Percentiles rank a stretch among this genome's conserved stretches.
Conservation (phyloP, 257 asterid species). For the Cinchona pubescens region DNA sequence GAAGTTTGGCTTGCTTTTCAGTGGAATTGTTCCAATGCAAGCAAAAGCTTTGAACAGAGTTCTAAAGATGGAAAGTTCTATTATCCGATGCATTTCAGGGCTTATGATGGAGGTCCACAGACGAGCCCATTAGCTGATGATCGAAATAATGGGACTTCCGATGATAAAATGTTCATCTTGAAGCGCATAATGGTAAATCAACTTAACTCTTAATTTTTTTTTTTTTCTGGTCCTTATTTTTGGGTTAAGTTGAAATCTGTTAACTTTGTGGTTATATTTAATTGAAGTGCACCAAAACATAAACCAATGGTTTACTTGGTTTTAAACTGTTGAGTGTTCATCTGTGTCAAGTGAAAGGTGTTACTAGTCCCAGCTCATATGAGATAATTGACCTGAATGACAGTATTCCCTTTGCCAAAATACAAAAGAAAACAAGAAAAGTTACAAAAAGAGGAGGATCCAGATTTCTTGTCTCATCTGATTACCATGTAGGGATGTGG, state of each 20-base stretch:
- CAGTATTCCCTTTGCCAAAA: too few relatives aligned
- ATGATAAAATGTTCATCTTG: conserved; percentile 69
- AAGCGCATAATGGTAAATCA: conserved; percentile 90
- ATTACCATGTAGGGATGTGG: too few relatives aligned
- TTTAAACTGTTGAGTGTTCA: background rate
- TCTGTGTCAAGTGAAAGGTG: background rate
- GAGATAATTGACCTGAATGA: too few relatives aligned
- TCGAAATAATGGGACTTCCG: conserved; percentile 40
- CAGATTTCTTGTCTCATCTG: too few relatives aligned
- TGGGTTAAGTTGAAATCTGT: background rate
- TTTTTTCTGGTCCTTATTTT: background rate
- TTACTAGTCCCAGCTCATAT: too few relatives aligned
- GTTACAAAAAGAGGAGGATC: background rate
- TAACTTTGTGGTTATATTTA: background rate
- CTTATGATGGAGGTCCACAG: conserved; percentile 35
- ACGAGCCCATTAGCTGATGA: conserved; percentile 36
- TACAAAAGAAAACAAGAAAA: too few relatives aligned
- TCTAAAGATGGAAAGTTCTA: conserved; percentile 31
- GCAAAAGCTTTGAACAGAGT: conserved; percentile 36
- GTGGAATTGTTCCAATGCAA: conserved; percentile 80
- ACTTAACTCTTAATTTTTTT: background rate
- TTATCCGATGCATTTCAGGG: conserved; percentile 30
- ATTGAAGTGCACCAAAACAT: too few relatives aligned
- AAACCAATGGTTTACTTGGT: background rate
- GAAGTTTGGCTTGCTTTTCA: conserved; percentile 99